Conservation (phyloP, 2,329 filamentous ascomycete species). For the Colletotrichum graminicola region DNA sequence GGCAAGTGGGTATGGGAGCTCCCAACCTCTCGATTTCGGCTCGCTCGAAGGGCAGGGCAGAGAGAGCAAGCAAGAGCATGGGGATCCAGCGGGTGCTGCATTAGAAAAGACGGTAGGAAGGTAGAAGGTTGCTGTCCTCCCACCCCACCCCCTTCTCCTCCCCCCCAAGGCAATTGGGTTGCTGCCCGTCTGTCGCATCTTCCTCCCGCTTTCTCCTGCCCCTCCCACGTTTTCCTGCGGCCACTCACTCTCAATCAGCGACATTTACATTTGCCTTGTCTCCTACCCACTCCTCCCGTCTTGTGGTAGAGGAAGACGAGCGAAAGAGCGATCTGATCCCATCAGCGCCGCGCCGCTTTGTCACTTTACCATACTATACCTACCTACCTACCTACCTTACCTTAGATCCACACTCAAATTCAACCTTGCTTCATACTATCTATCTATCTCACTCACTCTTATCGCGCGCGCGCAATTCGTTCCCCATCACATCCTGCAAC, state of each 20-base stretch:
- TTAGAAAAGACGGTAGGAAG: conserved; percentile 26
- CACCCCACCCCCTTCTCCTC: conserved; percentile 15
- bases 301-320: neutral
- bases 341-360: conserved; percentile 14
- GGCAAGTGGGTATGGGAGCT: conserved; percentile 39
- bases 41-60: conserved; percentile 30
- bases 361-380: conserved; percentile 6
- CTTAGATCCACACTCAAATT: conserved; percentile 24
- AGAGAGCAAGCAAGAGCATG: conserved; percentile 4
- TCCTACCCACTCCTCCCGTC: conserved; percentile 16
- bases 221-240: conserved; percentile 17
- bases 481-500: conserved; percentile 9
- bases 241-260: conserved; percentile 20
- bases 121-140: conserved; percentile 8
- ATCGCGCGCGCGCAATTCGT: conserved; percentile 7
- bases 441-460: conserved; percentile 11
- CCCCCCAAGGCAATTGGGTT: conserved; percentile 27
- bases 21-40: conserved; percentile 53
- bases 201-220: conserved; percentile 33
- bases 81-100: conserved; percentile 26
- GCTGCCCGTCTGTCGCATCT: conserved; percentile 28
- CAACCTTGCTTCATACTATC: conserved; percentile 21
- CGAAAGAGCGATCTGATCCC: conserved; percentile 6
- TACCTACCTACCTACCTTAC: conserved; percentile 10
- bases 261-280: conserved; percentile 27